phyloP scores from a whole-genome alignment of 78 protist genomes.

The Cyanophora paradoxa region DNA sequence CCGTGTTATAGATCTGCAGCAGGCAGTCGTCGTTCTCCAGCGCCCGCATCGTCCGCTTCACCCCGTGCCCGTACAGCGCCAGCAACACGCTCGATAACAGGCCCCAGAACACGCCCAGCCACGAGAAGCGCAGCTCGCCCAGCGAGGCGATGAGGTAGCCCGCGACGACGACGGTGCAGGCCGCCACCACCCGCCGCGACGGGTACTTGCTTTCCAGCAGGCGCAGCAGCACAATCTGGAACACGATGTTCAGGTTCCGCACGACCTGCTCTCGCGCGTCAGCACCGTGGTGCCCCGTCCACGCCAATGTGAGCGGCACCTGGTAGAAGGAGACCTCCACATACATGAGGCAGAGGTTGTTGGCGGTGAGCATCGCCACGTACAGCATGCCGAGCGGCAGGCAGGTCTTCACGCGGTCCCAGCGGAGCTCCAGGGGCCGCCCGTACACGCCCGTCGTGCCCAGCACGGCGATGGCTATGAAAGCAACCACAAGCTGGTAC shows the following conservation, averaged over 20 bases:
- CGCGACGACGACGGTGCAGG: slow-evolving; percentile 50
- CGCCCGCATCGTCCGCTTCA: too few relatives aligned
- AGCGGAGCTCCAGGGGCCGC: too few relatives aligned
- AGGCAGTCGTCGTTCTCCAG: slow-evolving; percentile 58
- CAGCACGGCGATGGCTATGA: slow-evolving; percentile 30
- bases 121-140: slow-evolving; percentile 56
- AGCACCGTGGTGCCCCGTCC: too few relatives aligned
- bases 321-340: slow-evolving; percentile 77
- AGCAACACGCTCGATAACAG: slow-evolving; percentile 54
- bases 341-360: slow-evolving; percentile 67
- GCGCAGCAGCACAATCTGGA: slow-evolving; percentile 66
- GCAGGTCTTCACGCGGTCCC: too few relatives aligned
- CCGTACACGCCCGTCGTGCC: too few relatives aligned
- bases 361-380: slow-evolving; percentile 59
- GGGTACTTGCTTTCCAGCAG: too few relatives aligned
- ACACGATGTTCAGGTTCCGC: too few relatives aligned
- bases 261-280: too few relatives aligned
- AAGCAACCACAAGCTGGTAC: slow-evolving; percentile 60
- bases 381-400: slow-evolving; percentile 52
- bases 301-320: too few relatives aligned
- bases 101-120: slow-evolving; percentile 70
- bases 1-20: slow-evolving; percentile 75
- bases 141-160: slow-evolving; percentile 61
- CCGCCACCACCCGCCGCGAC: too few relatives aligned
- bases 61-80: slow-evolving; percentile 59